A percentile compares a stretch with the other conserved stretches of the same genome.
phyloP scores from a whole-genome alignment of 1,139 yeast genomes.

The Hanseniaspora sp. region DNA sequence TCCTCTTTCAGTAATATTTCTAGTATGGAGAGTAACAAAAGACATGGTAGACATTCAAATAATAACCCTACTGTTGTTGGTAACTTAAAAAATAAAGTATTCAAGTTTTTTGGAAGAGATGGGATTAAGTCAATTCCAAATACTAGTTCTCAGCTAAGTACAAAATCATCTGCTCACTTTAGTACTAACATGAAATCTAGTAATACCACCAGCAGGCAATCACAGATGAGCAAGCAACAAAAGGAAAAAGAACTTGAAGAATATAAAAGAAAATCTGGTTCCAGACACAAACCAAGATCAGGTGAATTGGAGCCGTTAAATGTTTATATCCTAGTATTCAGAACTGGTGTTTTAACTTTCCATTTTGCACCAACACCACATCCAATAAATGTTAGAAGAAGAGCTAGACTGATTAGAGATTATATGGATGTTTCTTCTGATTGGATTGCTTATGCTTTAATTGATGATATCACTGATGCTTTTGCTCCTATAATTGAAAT shows the following conservation, averaged over 20 bases:
- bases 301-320: constrained; percentile 83
- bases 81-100: constrained; percentile 3
- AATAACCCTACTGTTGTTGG: not conserved
- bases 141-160: not conserved
- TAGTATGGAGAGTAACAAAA: constrained; percentile 3
- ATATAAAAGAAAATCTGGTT: constrained; percentile 35
- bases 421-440: constrained; percentile 84
- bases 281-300: constrained; percentile 40
- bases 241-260: constrained; percentile 31
- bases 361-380: constrained; percentile 94
- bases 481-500: constrained; percentile 93
- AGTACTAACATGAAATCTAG: not conserved
- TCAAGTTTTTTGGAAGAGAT: constrained; percentile 3
- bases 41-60: not conserved
- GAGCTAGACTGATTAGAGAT: constrained; percentile 78
- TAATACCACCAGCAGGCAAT: not conserved
- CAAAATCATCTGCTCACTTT: not conserved
- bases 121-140: not conserved
- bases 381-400: constrained; percentile 85
- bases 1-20: constrained; percentile 12
- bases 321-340: constrained; percentile 84
- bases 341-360: constrained; percentile 82
- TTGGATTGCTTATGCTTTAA: constrained; percentile 93
- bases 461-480: constrained; percentile 94
- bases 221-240: constrained; percentile 20